Base-by-base conservation (phyloP, 495 filamentous ascomycete genomes). In the Penicillium soppii region DNA sequence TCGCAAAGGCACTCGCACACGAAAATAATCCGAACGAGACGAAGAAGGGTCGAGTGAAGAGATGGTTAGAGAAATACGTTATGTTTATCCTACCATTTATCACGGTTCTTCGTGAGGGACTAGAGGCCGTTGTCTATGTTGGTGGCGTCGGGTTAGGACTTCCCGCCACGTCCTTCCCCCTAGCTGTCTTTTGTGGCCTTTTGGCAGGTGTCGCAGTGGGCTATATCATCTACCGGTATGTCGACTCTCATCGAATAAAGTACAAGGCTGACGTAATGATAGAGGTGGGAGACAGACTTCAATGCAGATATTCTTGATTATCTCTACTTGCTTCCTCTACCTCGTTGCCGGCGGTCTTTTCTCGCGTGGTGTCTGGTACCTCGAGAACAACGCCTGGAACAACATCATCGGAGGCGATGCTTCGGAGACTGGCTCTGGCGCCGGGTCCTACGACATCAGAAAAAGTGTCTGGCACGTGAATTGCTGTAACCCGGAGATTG, bases 391-490 rank as follows among this genome's bases (percentile, higher is more conserved):
- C 48, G 43, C 64, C 46, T 92, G 87, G 87, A 84, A 82, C 52
- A 74, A 81, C 9, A 15, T 76, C 7, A 73, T 87, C 33, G 90
- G 91, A 13, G 81, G 83, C 8, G 91, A 96, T 66, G 82, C 82
- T 2, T 75, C 81, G 0, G 91, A 95, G 63, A 72, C 79, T 1
- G 92, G 92, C 3, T 65, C 80, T 8, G 92, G 92, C 0, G 79
- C 91, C 0, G 92, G 92, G 4, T 94, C 89, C 0, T 97, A 97
- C 69, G 85, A 96, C 63, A 92, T 96, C 56, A 74, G 77, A 22
- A 70, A 84, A 55, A 91, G 83, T 39, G 90, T 96, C 3, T 96
- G 92, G 92, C 92, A 97, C 62, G 83, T 95, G 42, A 95, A 96
- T 59, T 95, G 89, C 73, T 95, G 90, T 66, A 92, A 80, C 47